Evolutionary conservation across 805 yeast genomes (phyloP), one percentile per base, ranked within the genome.

Genomic region (Saturnispora gosingensis): DNA sequence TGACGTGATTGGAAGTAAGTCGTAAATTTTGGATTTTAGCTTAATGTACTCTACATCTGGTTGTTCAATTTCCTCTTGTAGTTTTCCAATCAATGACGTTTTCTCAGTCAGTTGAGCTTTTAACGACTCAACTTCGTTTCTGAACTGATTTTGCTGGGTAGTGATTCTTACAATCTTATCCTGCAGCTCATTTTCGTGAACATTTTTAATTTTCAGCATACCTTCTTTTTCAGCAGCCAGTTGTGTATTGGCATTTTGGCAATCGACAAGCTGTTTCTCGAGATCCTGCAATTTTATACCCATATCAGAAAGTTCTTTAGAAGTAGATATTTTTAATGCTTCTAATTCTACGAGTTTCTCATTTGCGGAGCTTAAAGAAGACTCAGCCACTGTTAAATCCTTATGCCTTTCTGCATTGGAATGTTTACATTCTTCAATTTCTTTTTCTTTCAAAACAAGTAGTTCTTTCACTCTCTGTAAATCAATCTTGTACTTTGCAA

Each of bases 11-110:
- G 64, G 55, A 18, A 59, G 59, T 18, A 62, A 54, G 5, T 70
- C 68, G 49, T 57, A 63, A 8, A 46, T 50, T 9, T 50, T 32
- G 4, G 74, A 67, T 45, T 64, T 65, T 9, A 58, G 56, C 22
- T 51, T 53, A 30, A 70, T 51, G 45, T 60, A 62, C 5, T 62
- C 69, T 8, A 48, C 35, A 22, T 39, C 38, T 25, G 56, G 44
- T n/a, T 50, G 36, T 25, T 55, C 48, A 18, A 50, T 5, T 34
- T 42, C 42, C 13, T 34, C 43, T 10, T 51, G 46, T 3, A 43
- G 7, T 2, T 18, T 15, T 38, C 46, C 49, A 8, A 55, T 45
- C 4, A 32, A 35, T 16, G 36, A 30, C 18, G 52, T n/a, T 22
- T 50, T 50, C 30, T 53, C 50, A 18, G 24, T 27, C 18, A 63